Evolutionary conservation across 2,329 filamentous ascomycete genomes (phyloP).

Genomic region (Canariomyces notabilis): DNA sequence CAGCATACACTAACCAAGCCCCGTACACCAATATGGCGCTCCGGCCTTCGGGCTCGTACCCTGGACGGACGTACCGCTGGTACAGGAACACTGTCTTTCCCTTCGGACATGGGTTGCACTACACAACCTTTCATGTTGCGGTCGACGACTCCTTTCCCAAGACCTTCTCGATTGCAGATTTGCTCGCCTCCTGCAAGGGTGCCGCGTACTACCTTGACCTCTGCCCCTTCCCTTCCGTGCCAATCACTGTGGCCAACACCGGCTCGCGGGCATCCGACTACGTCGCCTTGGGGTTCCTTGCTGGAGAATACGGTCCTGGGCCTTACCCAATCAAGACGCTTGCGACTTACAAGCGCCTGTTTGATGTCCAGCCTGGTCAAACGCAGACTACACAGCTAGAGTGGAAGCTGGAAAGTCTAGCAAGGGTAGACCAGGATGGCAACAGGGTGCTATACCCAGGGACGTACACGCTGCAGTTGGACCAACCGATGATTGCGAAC

Average conservation of each 20-base stretch:
- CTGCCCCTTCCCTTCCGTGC: slow-evolving; percentile 38
- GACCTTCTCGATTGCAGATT: slow-evolving; percentile 32
- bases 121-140: slow-evolving; percentile 46
- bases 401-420: slow-evolving; percentile 44
- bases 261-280: slow-evolving; percentile 46
- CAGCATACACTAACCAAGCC: slow-evolving; percentile 44
- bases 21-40: slow-evolving; percentile 53
- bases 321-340: slow-evolving; percentile 51
- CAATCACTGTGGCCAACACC: slow-evolving; percentile 44
- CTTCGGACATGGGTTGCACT: slow-evolving; percentile 54
- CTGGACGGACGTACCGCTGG: slow-evolving; percentile 56
- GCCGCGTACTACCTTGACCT: slow-evolving; percentile 35
- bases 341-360: slow-evolving; percentile 44
- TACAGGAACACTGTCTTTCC: slow-evolving; percentile 46
- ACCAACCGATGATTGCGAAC: slow-evolving; percentile 37
- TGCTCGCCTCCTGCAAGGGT: slow-evolving; percentile 32
- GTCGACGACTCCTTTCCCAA: slow-evolving; percentile 20
- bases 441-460: slow-evolving; percentile 50
- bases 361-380: slow-evolving; percentile 32
- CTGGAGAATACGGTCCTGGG: slow-evolving; percentile 40
- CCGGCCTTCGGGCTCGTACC: slow-evolving; percentile 36
- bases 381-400: slow-evolving; percentile 35
- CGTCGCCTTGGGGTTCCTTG: slow-evolving; percentile 46
- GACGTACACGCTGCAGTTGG: slow-evolving; percentile 43
- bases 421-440: slow-evolving; percentile 45